Conservation (phyloP, 306 rosid genomes). For the Gleditsia sinensis region DNA sequence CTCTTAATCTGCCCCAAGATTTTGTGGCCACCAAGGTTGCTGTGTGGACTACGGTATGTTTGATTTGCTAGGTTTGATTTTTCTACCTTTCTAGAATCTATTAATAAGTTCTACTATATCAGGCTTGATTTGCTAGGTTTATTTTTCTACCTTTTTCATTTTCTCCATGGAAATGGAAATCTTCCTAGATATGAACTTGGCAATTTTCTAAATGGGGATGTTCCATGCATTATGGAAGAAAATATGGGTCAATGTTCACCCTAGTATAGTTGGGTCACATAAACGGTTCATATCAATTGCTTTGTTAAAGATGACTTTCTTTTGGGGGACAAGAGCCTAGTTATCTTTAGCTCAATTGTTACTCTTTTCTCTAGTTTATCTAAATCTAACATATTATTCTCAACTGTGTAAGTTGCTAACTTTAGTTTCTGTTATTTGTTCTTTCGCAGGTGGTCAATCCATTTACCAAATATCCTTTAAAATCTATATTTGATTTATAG, state of each 20-base stretch:
- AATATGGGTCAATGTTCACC: too few species aligned
- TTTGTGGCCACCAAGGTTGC: slow-evolving; percentile 91
- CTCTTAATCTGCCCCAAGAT: slow-evolving; percentile 88
- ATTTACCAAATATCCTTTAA: slow-evolving; percentile 95
- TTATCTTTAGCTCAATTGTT: slow-evolving; percentile 6
- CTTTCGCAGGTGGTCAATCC: slow-evolving; percentile 96
- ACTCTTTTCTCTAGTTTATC: too few species aligned
- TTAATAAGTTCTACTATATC: not conserved
- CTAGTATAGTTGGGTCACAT: too few species aligned
- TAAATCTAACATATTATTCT: not conserved
- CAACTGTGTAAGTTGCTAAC: slow-evolving; percentile 35
- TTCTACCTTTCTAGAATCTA: slow-evolving; percentile 27
- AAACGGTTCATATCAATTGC: too few species aligned
- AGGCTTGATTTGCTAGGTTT: slow-evolving; percentile 1
- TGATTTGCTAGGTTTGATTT: too few species aligned
- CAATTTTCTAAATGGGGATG: not conserved
- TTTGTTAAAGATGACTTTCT: too few species aligned
- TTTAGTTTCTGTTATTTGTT: slow-evolving; percentile 17
- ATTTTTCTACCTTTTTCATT: not conserved
- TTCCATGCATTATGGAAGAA: too few species aligned
- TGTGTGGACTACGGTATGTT: slow-evolving; percentile 93
- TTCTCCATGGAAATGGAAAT: not conserved
- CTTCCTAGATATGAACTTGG: not conserved
- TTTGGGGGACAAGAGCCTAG: not conserved
- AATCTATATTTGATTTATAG: not conserved